These are phyloP conservation scores for Akanthomyces uredinophilus DNA, from an alignment of 2,329 filamentous ascomycete species.

Conservation along the genomic window DNA sequence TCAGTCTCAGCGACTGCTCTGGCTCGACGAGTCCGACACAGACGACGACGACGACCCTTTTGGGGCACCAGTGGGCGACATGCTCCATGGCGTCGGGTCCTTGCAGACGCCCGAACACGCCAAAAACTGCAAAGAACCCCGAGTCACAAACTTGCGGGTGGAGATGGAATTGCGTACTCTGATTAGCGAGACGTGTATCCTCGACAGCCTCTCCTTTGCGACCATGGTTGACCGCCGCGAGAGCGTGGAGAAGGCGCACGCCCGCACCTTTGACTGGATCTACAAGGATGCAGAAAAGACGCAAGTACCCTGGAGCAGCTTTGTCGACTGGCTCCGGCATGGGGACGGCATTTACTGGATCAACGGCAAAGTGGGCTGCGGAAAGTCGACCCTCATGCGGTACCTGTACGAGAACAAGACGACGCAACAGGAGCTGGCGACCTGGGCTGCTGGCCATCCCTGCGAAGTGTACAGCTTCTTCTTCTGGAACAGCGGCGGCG, in stretches of 20 bases:
- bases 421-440: slow-evolving; percentile 18
- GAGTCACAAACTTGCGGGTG: background rate
- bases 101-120: background rate
- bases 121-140: background rate
- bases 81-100: background rate
- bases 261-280: slow-evolving; percentile 11
- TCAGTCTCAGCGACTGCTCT: background rate
- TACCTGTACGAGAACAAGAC: slow-evolving; percentile 21
- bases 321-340: slow-evolving; percentile 22
- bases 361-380: slow-evolving; percentile 34
- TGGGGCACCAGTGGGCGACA: background rate
- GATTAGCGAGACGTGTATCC: background rate
- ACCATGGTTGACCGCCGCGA: slow-evolving; percentile 2
- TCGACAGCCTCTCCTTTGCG: slow-evolving; percentile 1
- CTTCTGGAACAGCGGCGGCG: slow-evolving; percentile 29
- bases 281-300: background rate
- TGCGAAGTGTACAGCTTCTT: slow-evolving; percentile 27
- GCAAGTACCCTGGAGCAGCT: background rate
- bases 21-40: background rate
- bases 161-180: background rate
- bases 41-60: background rate
- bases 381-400: slow-evolving; percentile 37
- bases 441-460: slow-evolving; percentile 23
- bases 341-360: slow-evolving; percentile 27
- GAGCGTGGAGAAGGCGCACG: slow-evolving; percentile 5